Conservation (phyloP, 1,139 yeast genomes). For the Debaryomycetaceae sp. region DNA sequence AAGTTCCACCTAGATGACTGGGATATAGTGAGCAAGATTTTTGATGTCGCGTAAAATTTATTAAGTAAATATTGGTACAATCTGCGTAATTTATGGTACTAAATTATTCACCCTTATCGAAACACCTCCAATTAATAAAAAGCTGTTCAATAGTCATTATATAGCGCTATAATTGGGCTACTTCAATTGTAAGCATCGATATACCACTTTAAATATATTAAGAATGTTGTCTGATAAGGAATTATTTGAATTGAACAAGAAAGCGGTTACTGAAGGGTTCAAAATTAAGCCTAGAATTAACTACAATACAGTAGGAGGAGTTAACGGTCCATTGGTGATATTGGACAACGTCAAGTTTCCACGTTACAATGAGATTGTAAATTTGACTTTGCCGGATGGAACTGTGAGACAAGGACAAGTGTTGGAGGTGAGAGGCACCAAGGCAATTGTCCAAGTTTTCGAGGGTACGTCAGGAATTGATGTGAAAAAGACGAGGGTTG, state of each 20-base stretch:
- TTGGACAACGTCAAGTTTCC: slow-evolving; percentile 96
- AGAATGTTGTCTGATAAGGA: slow-evolving; percentile 51
- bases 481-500: slow-evolving; percentile 94
- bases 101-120: slow-evolving; percentile 10
- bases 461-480: slow-evolving; percentile 98
- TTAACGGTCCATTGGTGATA: slow-evolving; percentile 96
- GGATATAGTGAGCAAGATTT: slow-evolving; percentile 41
- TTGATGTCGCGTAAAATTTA: slow-evolving; percentile 3
- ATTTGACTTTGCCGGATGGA: slow-evolving; percentile 94
- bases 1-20: slow-evolving; percentile 36
- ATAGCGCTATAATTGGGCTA: background rate
- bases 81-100: slow-evolving; percentile 7
- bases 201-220: background rate
- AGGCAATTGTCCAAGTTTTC: slow-evolving; percentile 97
- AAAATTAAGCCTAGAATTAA: slow-evolving; percentile 84
- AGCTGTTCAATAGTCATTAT: background rate
- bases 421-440: slow-evolving; percentile 92
- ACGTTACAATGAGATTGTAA: slow-evolving; percentile 92
- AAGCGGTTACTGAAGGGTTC: slow-evolving; percentile 89
- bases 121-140: background rate
- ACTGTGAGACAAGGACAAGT: slow-evolving; percentile 95
- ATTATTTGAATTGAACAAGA: slow-evolving; percentile 75
- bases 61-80: slow-evolving; percentile 6
- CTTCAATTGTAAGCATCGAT: background rate
- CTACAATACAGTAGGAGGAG: slow-evolving; percentile 96